Evolutionary conservation across 768 basidiomycete genomes (phyloP).

Genomic region (Phanerochaete sordida): DNA sequence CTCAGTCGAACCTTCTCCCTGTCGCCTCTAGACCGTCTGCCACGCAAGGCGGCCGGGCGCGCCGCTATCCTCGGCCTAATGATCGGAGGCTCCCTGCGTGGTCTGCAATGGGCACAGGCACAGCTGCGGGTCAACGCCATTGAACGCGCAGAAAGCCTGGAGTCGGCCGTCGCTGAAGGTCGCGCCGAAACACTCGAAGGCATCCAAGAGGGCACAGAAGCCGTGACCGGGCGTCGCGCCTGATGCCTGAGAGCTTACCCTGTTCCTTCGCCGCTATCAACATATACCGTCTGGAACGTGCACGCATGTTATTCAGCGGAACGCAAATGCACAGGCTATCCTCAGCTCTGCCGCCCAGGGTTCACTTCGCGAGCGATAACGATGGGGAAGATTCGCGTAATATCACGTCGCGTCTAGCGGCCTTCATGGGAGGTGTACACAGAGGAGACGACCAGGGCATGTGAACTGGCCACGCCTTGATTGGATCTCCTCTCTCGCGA

Average conservation of each 20-base stretch:
- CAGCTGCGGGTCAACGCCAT: conserved; percentile 23
- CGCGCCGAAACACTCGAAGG: conserved; percentile 7
- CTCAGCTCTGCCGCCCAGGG: neutral
- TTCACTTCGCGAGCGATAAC: neutral
- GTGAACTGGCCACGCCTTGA: neutral
- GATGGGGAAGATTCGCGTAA: neutral
- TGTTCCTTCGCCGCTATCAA: neutral
- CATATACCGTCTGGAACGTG: neutral
- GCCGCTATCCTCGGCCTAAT: conserved; percentile 52
- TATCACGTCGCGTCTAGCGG: neutral
- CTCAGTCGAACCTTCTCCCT: neutral
- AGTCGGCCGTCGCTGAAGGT: conserved; percentile 19
- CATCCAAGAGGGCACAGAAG: neutral
- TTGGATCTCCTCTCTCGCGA: neutral
- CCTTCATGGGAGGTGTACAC: neutral
- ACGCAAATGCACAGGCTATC: neutral
- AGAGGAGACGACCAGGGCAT: neutral
- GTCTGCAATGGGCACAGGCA: conserved; percentile 27
- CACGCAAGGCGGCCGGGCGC: conserved; percentile 45
- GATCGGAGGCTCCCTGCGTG: conserved; percentile 52
- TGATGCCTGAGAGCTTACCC: neutral
- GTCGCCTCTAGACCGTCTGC: conserved; percentile 49
- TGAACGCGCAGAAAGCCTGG: conserved; percentile 20
- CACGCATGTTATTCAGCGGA: neutral
- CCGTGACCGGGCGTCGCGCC: neutral